Conservation (phyloP, 192 early-diverging fungal species). For the Rhizoclosmatium globosum region DNA sequence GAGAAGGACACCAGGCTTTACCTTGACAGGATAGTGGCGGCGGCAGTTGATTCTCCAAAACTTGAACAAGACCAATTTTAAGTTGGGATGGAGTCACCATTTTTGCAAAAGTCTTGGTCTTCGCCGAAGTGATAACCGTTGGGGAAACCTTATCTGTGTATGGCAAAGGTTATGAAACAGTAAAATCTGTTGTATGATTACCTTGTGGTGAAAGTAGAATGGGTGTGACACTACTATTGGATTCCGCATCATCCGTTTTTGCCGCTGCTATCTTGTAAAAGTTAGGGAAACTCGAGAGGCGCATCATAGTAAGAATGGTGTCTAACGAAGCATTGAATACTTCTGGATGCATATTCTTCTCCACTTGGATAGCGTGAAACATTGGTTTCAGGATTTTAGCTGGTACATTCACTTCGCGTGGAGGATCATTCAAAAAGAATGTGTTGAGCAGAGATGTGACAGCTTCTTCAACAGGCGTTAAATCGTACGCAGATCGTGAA, state of each 20-base stretch:
- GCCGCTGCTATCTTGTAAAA: slow-evolving; percentile 13
- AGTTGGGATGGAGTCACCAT: slow-evolving; percentile 30
- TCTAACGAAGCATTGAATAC: slow-evolving; percentile 40
- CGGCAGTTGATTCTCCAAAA: slow-evolving; percentile 12
- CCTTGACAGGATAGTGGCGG: slow-evolving; percentile 17
- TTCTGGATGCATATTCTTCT: slow-evolving; percentile 36
- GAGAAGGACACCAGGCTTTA: neutral
- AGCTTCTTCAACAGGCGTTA: neutral
- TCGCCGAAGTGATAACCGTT: neutral
- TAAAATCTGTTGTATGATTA: too few species aligned
- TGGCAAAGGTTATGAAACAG: too few species aligned
- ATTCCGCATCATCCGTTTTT: neutral
- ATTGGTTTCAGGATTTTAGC: slow-evolving; percentile 26
- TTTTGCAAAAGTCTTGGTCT: neutral
- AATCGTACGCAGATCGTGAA: neutral
- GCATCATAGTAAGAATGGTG: slow-evolving; percentile 38
- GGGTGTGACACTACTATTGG: too few species aligned
- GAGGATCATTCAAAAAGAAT: slow-evolving; percentile 16
- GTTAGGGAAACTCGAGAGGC: slow-evolving; percentile 29
- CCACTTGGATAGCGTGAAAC: slow-evolving; percentile 14
- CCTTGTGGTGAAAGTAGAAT: too few species aligned
- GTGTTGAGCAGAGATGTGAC: neutral
- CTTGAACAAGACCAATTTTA: slow-evolving; percentile 15
- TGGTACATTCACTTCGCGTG: slow-evolving; percentile 38
- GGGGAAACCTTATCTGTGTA: neutral